Evolutionary conservation across 2,329 filamentous ascomycete genomes (phyloP), one percentile per base, ranked within the genome.

Genomic region (Ascomycota sp.): DNA sequence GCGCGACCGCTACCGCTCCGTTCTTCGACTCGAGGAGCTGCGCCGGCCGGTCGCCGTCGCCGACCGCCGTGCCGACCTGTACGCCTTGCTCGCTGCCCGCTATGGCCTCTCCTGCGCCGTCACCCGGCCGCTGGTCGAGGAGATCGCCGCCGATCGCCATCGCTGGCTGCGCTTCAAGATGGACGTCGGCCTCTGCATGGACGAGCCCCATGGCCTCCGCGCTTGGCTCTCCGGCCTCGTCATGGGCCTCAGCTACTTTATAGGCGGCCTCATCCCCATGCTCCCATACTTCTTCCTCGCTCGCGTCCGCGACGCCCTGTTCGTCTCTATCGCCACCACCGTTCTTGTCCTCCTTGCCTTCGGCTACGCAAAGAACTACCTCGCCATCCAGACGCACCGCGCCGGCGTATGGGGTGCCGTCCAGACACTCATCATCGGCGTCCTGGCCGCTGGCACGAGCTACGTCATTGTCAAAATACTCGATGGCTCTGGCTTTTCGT

Each of bases 201-300:
- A 59, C 35, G 52, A 59, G 39, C 53, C 45, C 37, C 51, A 50
- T 43, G 53, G 48, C 20, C 51, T 53, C 41, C 43, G 55, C 36
- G 48, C 66, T 41, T 45, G 61, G 47, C 48, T 69, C 27, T 73
- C 67, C 0, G 75, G 71, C 3, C 37, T 71, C 19, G 78, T 70
- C 7, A 75, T 81, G 41, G 69, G 73, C 0, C 42, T 70, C 11
- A 72, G 72, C 23, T 81, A 81, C 46, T 71, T 80, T 30, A 47
- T 79, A 15, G 75, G 75, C 13, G 75, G 75, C 0, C 56, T 79
- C 31, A 63, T 80, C n/a, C 75, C 75, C 10, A 60, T 80, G 41
- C 50, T 76, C 25, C 75, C 75, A 1, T 81, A 81, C 51, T 72
- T 80, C 38, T 56, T 75, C 38, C 55, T 65, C 45, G 34, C 39